Evolutionary conservation across 768 basidiomycete species (phyloP).

Genomic region (Naganishia friedmannii): DNA sequence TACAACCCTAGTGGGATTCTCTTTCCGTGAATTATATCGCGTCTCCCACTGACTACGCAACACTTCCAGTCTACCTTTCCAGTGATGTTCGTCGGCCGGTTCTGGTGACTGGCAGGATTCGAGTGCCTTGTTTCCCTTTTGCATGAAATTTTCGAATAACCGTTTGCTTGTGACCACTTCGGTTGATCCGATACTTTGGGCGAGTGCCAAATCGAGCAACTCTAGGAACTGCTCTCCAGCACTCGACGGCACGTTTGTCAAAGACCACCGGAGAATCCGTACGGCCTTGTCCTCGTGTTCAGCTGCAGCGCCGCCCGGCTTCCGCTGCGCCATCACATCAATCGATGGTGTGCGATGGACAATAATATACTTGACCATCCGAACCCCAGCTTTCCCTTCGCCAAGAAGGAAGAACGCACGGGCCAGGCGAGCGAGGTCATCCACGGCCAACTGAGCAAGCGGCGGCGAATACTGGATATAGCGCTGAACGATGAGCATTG

Average conservation of each 20-base stretch:
- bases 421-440: slow-evolving; percentile 11
- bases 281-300: not conserved
- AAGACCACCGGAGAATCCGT: not conserved
- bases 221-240: not conserved
- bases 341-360: not conserved
- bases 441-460: not conserved
- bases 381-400: not conserved
- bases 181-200: not conserved
- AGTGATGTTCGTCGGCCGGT: not conserved
- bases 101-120: not conserved
- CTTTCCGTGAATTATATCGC: not conserved
- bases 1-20: not conserved
- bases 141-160: not conserved
- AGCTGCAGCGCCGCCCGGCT: not conserved
- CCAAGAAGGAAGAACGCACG: slow-evolving; percentile 8
- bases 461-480: slow-evolving; percentile 16
- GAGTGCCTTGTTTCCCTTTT: not conserved
- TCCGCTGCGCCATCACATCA: not conserved
- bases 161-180: slow-evolving; percentile 5
- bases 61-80: slow-evolving; percentile 5
- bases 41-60: not conserved
- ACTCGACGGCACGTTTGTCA: not conserved
- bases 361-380: slow-evolving; percentile 14
- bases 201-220: slow-evolving; percentile 11
- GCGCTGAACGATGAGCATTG: not conserved